Evolutionary conservation across 2,329 filamentous ascomycete species (phyloP), one percentile per base, ranked within the genome.

Genomic region (Ceratocystis harringtonii): DNA sequence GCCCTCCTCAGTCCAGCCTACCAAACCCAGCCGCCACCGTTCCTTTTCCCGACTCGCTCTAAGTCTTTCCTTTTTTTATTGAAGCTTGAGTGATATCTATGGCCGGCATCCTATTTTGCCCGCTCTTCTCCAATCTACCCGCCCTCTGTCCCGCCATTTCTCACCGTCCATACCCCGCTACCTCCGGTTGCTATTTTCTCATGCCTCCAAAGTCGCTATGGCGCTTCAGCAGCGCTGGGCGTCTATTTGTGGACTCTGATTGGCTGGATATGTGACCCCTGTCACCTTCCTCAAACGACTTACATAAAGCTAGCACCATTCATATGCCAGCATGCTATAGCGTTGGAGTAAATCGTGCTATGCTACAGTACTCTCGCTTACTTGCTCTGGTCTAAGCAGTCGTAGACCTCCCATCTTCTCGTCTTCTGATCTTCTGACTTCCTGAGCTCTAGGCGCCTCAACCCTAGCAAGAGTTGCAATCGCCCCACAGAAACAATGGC

Each of bases 221-320:
- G 52, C 52, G 52, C 52, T 58, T 58, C 52, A 19, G 7, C 28
- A n/a, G 0, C 28, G 0, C 62, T 71, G 70, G 68, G 71, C 74
- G 74, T 76, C 58, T 68, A 67, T 79, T 78, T 78, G 3, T 30
- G 10, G 25, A 0, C n/a, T 50, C 6, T 62, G 64, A 65, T 65
- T 65, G 64, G 64, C 57, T 41, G 28, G 19, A n/a, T 1, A 32
- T 19, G 22, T 50, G 25, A 5, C 19, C 61, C 44, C 58, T 60
- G 57, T 62, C 48, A 52, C 15, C 0, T 25, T 52, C 19, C 15
- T 25, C 15, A 28, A 65, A 50, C 25, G 45, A 48, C 50, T 65
- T 43, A 55, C 44, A 50, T 8, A 60, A n/a, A 62, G 45, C 28
- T n/a, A 30, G 0, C 52, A 30, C 64, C 58, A 65, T 62, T 65